Conservation (phyloP, 345 rosid genomes). For the Hibiscus syriacus region DNA sequence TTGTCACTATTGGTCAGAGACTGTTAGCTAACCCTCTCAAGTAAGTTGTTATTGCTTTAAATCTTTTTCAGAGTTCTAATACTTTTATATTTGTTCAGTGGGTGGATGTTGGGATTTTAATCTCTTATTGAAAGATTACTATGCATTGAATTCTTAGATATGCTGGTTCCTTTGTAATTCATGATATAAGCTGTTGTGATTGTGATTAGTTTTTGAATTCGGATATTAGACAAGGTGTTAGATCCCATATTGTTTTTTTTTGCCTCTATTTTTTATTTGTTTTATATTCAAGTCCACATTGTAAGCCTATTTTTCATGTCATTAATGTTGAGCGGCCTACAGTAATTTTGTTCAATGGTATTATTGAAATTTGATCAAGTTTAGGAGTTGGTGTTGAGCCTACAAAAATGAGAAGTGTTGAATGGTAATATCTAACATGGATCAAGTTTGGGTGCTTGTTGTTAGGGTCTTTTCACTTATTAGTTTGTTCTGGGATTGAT, state of each 20-base stretch:
- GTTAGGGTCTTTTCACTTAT: not conserved
- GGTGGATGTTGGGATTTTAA: too few relatives aligned
- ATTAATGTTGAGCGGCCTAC: not conserved
- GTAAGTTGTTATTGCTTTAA: conserved; percentile 39
- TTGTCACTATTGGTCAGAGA: conserved; percentile 97
- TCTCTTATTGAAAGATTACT: not conserved
- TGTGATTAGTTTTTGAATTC: not conserved
- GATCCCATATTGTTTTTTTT: too few relatives aligned
- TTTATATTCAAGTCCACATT: not conserved
- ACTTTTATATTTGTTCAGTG: too few relatives aligned
- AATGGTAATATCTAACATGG: not conserved
- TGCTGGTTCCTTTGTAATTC: not conserved
- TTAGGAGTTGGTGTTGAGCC: not conserved
- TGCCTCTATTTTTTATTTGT: too few relatives aligned
- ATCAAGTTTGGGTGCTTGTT: not conserved
- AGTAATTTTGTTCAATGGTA: not conserved
- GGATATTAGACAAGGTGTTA: not conserved
- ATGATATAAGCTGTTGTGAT: not conserved
- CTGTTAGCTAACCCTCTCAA: conserved; percentile 87
- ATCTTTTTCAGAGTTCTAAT: not conserved
- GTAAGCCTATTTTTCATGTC: not conserved
- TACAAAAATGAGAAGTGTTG: not conserved
- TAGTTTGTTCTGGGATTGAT: not conserved
- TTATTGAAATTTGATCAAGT: not conserved
- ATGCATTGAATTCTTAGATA: not conserved